Evolutionary conservation across 1,284 basidiomycete genomes (phyloP).

Genomic region (Vanrija humicola): DNA sequence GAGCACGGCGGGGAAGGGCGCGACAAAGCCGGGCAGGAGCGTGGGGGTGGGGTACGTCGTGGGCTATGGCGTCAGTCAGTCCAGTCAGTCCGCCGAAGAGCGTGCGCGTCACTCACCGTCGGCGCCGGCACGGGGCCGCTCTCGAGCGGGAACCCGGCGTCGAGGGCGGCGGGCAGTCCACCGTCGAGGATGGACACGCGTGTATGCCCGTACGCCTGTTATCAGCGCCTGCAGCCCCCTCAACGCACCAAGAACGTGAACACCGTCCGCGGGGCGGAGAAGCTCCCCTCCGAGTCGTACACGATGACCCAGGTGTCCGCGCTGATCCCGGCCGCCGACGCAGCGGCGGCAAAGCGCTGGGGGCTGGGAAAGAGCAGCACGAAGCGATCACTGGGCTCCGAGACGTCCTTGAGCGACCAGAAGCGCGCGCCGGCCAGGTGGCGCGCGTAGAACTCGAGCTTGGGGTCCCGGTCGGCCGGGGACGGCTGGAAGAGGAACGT

Average conservation of each 20-base stretch:
- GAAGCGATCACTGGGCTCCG: slow-evolving; percentile 7
- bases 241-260: slow-evolving; percentile 12
- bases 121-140: background rate
- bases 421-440: slow-evolving; percentile 10
- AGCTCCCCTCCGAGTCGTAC: slow-evolving; percentile 12
- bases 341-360: slow-evolving; percentile 9
- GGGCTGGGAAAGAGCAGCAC: slow-evolving; percentile 8
- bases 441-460: slow-evolving; percentile 8
- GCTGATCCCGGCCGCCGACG: slow-evolving; percentile 2
- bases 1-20: background rate
- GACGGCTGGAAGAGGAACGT: slow-evolving; percentile 12
- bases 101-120: background rate
- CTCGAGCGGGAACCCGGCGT: slow-evolving; percentile 8
- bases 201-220: slow-evolving; percentile 10
- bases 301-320: slow-evolving; percentile 6
- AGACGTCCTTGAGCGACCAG: slow-evolving; percentile 10
- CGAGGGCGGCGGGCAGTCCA: slow-evolving; percentile 6
- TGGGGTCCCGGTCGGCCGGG: slow-evolving; percentile 8
- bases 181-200: slow-evolving; percentile 12
- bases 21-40: background rate
- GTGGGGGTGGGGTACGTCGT: slow-evolving; percentile 7
- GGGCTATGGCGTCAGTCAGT: background rate
- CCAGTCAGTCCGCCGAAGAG: background rate
- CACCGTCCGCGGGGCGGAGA: slow-evolving; percentile 8
- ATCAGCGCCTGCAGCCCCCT: background rate